Base-by-base conservation (phyloP, 2,329 filamentous ascomycete genomes). In the Neopestalotiopsis sp. region DNA sequence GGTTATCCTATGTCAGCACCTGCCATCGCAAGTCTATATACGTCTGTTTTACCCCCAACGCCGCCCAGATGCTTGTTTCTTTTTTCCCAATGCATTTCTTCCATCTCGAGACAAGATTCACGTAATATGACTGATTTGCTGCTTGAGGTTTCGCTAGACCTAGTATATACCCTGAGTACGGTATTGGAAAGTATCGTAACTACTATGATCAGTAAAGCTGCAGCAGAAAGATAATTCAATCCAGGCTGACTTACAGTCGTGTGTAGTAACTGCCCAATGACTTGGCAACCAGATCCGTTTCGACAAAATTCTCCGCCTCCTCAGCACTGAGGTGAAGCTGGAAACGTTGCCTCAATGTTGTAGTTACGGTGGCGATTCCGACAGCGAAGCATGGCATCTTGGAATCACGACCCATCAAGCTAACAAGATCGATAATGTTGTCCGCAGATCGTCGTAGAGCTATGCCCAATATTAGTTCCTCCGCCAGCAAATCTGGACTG, bases 201-300 rank as follows among this genome's bases (percentile, higher is more conserved):
- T 94, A 65, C 65, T 67, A 62, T n/a, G 28, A 59, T 45, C 38
- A 5, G 24, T 3, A 6, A 2, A 5, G 10, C 28, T 17, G 13
- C 45, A 10, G 45, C 61, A 28, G 59, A 17, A 17, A 38, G 12
- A 34, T 12, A 7, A 12, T n/a, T 17, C 17, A n/a, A 24, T 40
- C 20, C 30, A 13, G 30, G 20, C 30, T 30, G 24, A 80, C 92
- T 85, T 83, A 94, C 90, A 95, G 87, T 83, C 93, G 89, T 78
- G 93, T 95, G 79, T 95, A 95, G 82, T 96, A 96, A 80, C 93
- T 95, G 71, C 93, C 93, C 74, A 93, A 87, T 72, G 92, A 94
- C 86, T 96, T 96, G 71, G 85, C 90, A 74, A 96, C 88, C 76
- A 96, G 81, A 77, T 95, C 93, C 45, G 86, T 91, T 78, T 96